Conservation (phyloP, 116 monocot species). For the Dioscorea cayenensis region DNA sequence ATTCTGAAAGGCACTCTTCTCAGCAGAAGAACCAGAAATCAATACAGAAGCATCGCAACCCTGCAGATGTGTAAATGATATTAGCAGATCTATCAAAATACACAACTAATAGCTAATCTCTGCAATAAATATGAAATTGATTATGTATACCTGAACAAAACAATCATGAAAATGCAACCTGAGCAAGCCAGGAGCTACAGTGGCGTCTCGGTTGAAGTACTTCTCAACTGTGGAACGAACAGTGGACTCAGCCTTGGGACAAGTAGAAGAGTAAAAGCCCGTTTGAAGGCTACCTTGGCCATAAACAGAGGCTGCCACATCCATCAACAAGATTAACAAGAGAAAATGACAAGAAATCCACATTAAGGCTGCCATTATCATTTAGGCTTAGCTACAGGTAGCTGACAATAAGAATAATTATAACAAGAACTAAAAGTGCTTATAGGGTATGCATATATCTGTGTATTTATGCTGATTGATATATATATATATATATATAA, state of each 20-base stretch:
- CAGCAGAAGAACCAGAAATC: slow-evolving; percentile 39
- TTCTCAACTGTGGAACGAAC: slow-evolving; percentile 29
- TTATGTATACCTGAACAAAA: slow-evolving; percentile 39
- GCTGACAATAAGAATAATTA: no score
- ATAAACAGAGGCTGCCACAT: background rate
- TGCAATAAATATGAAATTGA: no score
- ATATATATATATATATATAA: no score
- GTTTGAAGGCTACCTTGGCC: slow-evolving; percentile 27
- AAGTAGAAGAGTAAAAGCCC: slow-evolving; percentile 30
- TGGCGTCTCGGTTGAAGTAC: slow-evolving; percentile 24
- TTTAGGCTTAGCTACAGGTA: no score
- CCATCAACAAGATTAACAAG: background rate
- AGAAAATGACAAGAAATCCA: background rate
- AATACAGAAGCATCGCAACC: slow-evolving; percentile 62
- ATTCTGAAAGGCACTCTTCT: slow-evolving; percentile 35
- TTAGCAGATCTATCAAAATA: no score
- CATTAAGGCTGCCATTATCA: background rate
- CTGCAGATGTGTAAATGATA: slow-evolving; percentile 2
- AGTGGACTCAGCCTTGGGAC: slow-evolving; percentile 23
- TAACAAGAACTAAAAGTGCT: no score
- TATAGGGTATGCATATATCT: no score
- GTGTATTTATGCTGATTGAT: no score
- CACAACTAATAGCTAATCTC: no score
- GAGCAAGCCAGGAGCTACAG: slow-evolving; percentile 45
- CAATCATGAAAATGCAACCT: slow-evolving; percentile 55